Conservation (phyloP, 495 filamentous ascomycete species). For the Friedmanniomyces endolithicus region DNA sequence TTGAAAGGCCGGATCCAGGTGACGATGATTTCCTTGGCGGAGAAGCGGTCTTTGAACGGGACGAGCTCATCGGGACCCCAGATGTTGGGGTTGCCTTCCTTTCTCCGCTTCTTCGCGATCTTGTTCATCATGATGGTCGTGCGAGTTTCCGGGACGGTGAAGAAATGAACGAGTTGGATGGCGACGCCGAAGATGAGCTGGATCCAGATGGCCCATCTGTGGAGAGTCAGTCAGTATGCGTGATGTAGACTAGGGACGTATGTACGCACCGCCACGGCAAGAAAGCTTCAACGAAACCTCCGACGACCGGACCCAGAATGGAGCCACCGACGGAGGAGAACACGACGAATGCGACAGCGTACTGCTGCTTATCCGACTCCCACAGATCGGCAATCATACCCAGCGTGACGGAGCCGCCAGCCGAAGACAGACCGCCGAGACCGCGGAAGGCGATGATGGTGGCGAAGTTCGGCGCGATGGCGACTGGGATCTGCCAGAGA, state of each 20-base stretch:
- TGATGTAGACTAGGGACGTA: neutral
- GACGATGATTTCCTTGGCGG: conserved; percentile 40
- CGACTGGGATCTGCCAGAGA: conserved; percentile 62
- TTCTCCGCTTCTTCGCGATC: conserved; percentile 52
- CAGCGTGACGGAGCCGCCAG: conserved; percentile 68
- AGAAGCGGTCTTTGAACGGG: conserved; percentile 46
- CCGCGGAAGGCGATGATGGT: conserved; percentile 53
- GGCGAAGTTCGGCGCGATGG: conserved; percentile 54
- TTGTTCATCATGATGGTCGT: conserved; percentile 53
- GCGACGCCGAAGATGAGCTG: conserved; percentile 61
- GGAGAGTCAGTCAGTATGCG: neutral
- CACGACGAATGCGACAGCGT: conserved; percentile 62
- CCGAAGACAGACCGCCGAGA: conserved; percentile 58
- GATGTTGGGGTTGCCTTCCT: conserved; percentile 43
- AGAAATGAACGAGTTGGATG: conserved; percentile 52
- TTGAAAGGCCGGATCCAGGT: conserved; percentile 63
- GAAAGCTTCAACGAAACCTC: conserved; percentile 58
- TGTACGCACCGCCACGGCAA: conserved; percentile 42
- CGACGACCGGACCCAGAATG: conserved; percentile 64
- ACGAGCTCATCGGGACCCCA: conserved; percentile 54
- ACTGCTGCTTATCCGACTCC: conserved; percentile 59
- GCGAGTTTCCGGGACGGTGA: conserved; percentile 58
- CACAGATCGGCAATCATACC: conserved; percentile 77
- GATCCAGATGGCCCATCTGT: conserved; percentile 63
- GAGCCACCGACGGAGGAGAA: conserved; percentile 67